Evolutionary conservation across 2,329 filamentous ascomycete species (phyloP), one percentile per base, ranked within the genome.

Genomic region (Aspergillus proliferans): DNA sequence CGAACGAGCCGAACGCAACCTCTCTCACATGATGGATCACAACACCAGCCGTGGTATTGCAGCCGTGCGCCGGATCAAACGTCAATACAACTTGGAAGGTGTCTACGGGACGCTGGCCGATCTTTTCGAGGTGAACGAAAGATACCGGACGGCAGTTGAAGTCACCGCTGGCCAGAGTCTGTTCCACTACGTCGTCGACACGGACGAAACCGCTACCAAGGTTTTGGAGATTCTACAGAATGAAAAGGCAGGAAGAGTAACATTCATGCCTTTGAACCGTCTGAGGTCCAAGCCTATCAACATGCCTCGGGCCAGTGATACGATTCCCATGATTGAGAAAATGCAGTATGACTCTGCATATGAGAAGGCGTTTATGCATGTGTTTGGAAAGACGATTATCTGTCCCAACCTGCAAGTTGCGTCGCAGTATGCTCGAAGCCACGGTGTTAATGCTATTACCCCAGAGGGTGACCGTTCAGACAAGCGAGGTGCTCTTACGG

Each of bases 161-260:
- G 89, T 95, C 59, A 93, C 91, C 46, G 93, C 92, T 2, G 93
- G 93, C 15, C 85, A 85, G 54, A 95, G 89, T 65, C 77, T 98
- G 7, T 98, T 98, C 71, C 89, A 98, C 69, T 95, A 95, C 57
- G 84, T 98, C 9, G 92, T 97, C 40, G 92, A 98, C 66, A 92
- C 86, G 45, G 89, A 94, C 52, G 83, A 87, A 38, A 96, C 91
- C 0, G 90, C 91, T 1, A 89, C 88, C 1, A 82, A 83, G 57
- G 81, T 96, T 30, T 83, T 93, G 40, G 86, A 92, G 57, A 80
- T 84, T 12, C 76, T 98, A 24, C 86, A 90, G 64, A 85, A 84
- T 55, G 83, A 88, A 57, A 86, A 84, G 52, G 86, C 87, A 14
- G 93, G 93, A 10, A 83, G 93, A 63, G 81, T 98, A 15, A 98